Evolutionary conservation across 371 early-diverging fungal genomes (phyloP), one percentile per base, ranked within the genome.

Genomic region (Conidiobolus incongruus): DNA sequence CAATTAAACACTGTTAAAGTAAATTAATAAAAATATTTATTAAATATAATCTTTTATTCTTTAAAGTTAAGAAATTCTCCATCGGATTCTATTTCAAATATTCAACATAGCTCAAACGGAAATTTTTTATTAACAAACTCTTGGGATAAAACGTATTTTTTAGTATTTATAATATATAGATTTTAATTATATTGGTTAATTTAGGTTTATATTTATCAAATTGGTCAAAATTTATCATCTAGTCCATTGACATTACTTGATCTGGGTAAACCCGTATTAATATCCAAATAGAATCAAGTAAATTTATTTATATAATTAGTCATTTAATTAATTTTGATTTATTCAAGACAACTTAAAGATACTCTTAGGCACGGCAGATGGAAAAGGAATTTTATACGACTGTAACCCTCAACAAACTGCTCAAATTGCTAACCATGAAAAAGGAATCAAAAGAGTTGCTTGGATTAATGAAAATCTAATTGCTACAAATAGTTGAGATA

Each of bases 401-500:
- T 48, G 65, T 34, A 50, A 56, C 15, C 72, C 70, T 13, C 71
- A 64, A 26, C 75, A 69, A 54, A 56, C 70, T 3, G 54, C 39
- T 12, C 74, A 67, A 47, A 63, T 81, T 19, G 82, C 74, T 4
- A 61, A 59, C 37, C 82, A 81, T 55, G 79, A 78, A 38, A 72
- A 61, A 11, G 70, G 75, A 12, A 79, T 81, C 49, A 68, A 65
- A 38, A 61, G 67, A 45, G 63, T 70, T 21, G 54, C 60, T 35
- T 80, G 70, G 56, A 65, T 76, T 1, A 72, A 78, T 32, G 62
- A 32, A 11, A 37, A 50, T 6, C 63, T 77, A 35, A 41, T 87
- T 13, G 74, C 77, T 16, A 82, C 94, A 20, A 96, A 78, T 19
- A 65, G 84, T 46, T 98, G 98, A 93, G 98, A 97, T 60, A 92